A percentile compares a stretch with the other conserved stretches of the same genome.
phyloP scores from a whole-genome alignment of 1,284 basidiomycete genomes.

The Sanguinoderma infundibulare region DNA sequence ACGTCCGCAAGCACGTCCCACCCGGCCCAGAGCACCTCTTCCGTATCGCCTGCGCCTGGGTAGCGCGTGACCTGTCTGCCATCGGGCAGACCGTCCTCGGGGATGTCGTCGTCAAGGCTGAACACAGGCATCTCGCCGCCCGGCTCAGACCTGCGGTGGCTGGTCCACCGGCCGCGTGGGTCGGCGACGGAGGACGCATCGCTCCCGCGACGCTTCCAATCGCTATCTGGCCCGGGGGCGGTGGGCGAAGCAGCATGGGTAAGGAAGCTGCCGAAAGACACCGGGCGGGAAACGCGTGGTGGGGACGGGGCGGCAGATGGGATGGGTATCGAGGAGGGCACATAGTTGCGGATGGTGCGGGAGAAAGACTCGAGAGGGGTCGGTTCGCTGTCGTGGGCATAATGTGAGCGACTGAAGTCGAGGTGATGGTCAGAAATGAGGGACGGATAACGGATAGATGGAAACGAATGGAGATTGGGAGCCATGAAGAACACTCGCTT shows the following conservation, averaged over 20 bases:
- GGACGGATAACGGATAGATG: slow-evolving; percentile 3
- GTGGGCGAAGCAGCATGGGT: slow-evolving; percentile 14
- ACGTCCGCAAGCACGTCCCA: slow-evolving; percentile 35
- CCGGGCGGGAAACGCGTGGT: slow-evolving; percentile 52
- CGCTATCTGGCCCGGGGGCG: slow-evolving; percentile 4
- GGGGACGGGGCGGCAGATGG: slow-evolving; percentile 51
- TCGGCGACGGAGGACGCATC: slow-evolving; percentile 21
- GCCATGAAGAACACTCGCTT: slow-evolving; percentile 5
- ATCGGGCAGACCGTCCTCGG: slow-evolving; percentile 23
- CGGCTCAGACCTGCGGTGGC: slow-evolving; percentile 7
- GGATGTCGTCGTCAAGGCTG: slow-evolving; percentile 35
- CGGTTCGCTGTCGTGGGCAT: slow-evolving; percentile 41
- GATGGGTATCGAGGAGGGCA: slow-evolving; percentile 55
- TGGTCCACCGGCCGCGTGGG: slow-evolving; percentile 14
- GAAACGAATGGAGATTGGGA: slow-evolving; percentile 2
- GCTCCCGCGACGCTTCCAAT: slow-evolving; percentile 27
- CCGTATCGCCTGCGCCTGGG: slow-evolving; percentile 34
- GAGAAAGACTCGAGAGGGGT: slow-evolving; percentile 56
- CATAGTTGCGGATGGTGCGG: slow-evolving; percentile 53
- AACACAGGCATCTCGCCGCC: slow-evolving; percentile 30
- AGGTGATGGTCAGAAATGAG: slow-evolving; percentile 12
- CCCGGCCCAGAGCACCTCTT: slow-evolving; percentile 37
- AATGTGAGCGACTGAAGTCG: slow-evolving; percentile 12
- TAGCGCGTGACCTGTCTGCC: slow-evolving; percentile 28
- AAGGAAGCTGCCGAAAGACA: slow-evolving; percentile 51